Evolutionary conservation across 345 rosid species (phyloP).

Genomic region (Eucalyptus marginata): DNA sequence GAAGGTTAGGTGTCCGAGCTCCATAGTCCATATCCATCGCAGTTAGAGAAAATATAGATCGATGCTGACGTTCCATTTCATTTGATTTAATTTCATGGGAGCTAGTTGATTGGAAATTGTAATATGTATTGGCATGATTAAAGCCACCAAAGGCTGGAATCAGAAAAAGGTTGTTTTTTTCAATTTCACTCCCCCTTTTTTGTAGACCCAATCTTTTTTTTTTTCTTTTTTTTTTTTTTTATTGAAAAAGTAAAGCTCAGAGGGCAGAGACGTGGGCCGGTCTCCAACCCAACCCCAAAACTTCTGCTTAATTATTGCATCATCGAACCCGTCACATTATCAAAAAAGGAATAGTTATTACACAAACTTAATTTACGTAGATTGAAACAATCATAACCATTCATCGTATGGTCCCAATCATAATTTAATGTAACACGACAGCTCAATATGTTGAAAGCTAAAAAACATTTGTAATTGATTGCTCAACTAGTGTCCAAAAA

Average conservation of each 20-base stretch:
- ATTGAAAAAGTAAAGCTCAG: neutral
- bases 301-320: neutral
- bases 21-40: fast-evolving
- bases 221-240: no score
- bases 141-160: neutral
- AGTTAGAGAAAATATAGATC: neutral
- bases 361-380: neutral
- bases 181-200: neutral
- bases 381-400: neutral
- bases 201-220: neutral
- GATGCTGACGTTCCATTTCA: neutral
- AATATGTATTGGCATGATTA: neutral
- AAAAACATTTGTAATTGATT: no score
- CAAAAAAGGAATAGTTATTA: neutral
- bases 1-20: neutral
- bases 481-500: neutral
- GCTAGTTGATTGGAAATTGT: neutral
- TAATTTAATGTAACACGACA: neutral
- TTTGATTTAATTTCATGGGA: neutral
- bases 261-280: neutral
- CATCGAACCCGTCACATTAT: neutral
- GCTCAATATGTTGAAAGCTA: neutral
- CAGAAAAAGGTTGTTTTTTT: neutral
- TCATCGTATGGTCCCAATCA: neutral
- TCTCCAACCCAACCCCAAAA: neutral